Base-by-base conservation (phyloP, 1,284 basidiomycete species). In the Schizophyllum commune region DNA sequence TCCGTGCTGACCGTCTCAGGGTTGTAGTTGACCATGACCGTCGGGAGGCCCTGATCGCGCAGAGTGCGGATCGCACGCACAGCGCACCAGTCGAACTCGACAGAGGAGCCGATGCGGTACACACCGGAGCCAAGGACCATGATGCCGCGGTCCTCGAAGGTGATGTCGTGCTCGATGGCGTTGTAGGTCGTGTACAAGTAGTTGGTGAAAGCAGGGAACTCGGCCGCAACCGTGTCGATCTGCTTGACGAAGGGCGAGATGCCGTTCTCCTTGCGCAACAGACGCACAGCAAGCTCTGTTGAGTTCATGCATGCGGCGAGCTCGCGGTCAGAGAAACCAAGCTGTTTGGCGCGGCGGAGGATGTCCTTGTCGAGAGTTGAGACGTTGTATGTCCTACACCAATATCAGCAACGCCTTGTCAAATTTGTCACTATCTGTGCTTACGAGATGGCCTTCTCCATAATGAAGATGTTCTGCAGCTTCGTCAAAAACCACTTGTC, bases 61-160 rank as follows among this genome's bases (percentile, higher is more conserved):
- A 99, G 82, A 0, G 96, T 98, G 66, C 96, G 82, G 74, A 98
- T 98, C 32, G 96, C 94, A 58, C 96, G 89, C 58, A 99, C 97
- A 19, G 96, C 96, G 76, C 96, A 99, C 97, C 96, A 99, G 74
- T 99, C 96, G 76, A 99, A 99, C 77, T 99, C 97, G 74, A 99
- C 97, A 1, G 95, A 98, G 1, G 95, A 98, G 39, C 97, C 96
- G 69, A 99, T 99, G 62, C 97, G 90, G 78, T 99, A 99, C 17
- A 98, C 96, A 68, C 96, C 96, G 27, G 97, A 98, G 32, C 96
- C 97, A 34, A 98, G 84, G 13, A 98, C 96, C 86, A 99, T 97
- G 64, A 98, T 88, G 68, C 96, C 96, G 64, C 91, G 84, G 71
- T 99, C 97, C 61, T 88, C 77, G 75, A 98, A 98, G 11, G 77